A percentile compares a stretch with the other conserved stretches of the same genome.
Conservation (phyloP, 2,329 filamentous ascomycete genomes). For the Furcasterigmium furcatum region DNA sequence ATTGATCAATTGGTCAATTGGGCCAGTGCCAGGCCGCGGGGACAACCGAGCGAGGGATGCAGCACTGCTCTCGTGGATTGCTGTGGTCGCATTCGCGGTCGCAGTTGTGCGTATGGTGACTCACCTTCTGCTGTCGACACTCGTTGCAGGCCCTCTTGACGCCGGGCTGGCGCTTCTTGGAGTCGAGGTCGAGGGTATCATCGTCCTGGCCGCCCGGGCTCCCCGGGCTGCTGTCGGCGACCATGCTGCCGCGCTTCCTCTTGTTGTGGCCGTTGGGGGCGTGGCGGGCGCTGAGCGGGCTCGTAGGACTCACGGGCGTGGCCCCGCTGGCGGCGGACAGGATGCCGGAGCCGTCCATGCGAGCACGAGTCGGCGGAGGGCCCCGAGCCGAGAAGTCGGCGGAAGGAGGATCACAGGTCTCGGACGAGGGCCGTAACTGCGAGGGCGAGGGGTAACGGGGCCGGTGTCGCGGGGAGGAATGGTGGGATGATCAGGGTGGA, state of each 20-base stretch:
- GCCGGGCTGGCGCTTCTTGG: slow-evolving; percentile 61
- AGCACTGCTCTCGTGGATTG: too few relatives aligned
- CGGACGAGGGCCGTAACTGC: not conserved
- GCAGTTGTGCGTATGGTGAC: slow-evolving; percentile 19
- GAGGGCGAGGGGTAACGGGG: slow-evolving; percentile 2
- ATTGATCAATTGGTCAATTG: slow-evolving; percentile 1
- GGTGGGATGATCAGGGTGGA: slow-evolving; percentile 7
- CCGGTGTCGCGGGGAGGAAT: slow-evolving; percentile 13
- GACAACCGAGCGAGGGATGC: not conserved
- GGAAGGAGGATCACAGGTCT: not conserved
- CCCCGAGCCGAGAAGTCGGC: slow-evolving; percentile 4
- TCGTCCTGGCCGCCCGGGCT: slow-evolving; percentile 58
- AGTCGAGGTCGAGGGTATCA: slow-evolving; percentile 48
- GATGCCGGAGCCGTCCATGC: slow-evolving; percentile 45
- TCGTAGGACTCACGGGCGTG: slow-evolving; percentile 51
- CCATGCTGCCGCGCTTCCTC: slow-evolving; percentile 55
- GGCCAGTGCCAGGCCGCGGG: not conserved
- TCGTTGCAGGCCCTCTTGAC: slow-evolving; percentile 82
- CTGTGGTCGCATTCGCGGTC: too few relatives aligned
- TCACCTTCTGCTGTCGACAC: slow-evolving; percentile 81
- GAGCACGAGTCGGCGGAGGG: not conserved
- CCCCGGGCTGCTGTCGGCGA: slow-evolving; percentile 58
- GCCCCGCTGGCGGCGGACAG: slow-evolving; percentile 42
- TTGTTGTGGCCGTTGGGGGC: slow-evolving; percentile 44
- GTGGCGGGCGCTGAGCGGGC: slow-evolving; percentile 50